These are phyloP conservation scores for Fraxinus pennsylvanica DNA, from an alignment of 257 asterid genomes.

Conservation along the genomic window DNA sequence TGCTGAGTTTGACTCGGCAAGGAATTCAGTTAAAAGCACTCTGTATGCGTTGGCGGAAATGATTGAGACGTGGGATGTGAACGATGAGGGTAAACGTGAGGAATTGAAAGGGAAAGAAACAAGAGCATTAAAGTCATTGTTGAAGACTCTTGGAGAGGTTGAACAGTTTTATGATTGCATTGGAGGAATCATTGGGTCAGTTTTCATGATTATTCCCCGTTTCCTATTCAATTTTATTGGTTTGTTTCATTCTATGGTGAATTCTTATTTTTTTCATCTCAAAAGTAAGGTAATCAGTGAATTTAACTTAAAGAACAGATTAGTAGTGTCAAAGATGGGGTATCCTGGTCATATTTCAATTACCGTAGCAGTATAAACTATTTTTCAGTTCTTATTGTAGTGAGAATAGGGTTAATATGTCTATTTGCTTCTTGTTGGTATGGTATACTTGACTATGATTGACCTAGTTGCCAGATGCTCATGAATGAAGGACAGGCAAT, in stretches of 20 bases:
- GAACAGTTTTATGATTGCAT: conserved; percentile 90
- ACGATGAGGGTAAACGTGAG: conserved; percentile 32
- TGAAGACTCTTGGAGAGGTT: conserved; percentile 76
- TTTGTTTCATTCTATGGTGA: neutral
- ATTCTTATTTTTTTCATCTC: neutral
- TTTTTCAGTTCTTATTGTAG: neutral
- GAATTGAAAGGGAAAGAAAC: conserved; percentile 45
- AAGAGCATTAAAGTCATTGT: conserved; percentile 56
- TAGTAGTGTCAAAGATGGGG: neutral
- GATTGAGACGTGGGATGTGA: conserved; percentile 81
- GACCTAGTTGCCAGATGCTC: neutral
- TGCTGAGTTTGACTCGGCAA: conserved; percentile 35
- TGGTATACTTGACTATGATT: neutral
- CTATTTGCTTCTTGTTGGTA: neutral
- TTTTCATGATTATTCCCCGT: conserved; percentile 20
- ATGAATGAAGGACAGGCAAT: neutral
- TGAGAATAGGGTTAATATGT: neutral
- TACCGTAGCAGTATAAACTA: neutral
- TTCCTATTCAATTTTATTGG: conserved; percentile 7
- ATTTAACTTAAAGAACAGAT: neutral
- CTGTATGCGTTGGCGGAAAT: conserved; percentile 74
- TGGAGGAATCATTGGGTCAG: conserved; percentile 97
- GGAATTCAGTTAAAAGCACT: conserved; percentile 65
- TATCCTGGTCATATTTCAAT: neutral
- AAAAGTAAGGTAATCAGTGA: neutral